Evolutionary conservation across 768 basidiomycete species (phyloP).

Genomic region (Porphyrellus cyaneotinctus): DNA sequence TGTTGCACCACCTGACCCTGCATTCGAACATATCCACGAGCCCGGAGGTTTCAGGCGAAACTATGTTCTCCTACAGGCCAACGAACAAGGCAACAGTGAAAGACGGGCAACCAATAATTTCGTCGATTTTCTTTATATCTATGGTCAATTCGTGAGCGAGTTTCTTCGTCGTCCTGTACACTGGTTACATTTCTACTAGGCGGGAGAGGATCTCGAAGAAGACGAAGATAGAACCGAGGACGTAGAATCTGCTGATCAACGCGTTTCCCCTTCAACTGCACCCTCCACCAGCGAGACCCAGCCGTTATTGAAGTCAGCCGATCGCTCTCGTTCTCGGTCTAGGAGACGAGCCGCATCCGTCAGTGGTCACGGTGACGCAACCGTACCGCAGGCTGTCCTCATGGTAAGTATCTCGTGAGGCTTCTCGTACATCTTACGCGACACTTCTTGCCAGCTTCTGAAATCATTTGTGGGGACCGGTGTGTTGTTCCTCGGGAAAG

Average conservation of each 20-base stretch:
- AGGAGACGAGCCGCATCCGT: conserved; percentile 54
- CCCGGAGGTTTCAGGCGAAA: conserved; percentile 93
- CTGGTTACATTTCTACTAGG: conserved; percentile 42
- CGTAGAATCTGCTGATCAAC: conserved; percentile 43
- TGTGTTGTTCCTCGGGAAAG: conserved; percentile 92
- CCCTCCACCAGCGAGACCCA: conserved; percentile 42
- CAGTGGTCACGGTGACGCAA: conserved; percentile 77
- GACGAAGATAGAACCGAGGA: conserved; percentile 66
- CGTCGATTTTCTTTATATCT: conserved; percentile 91
- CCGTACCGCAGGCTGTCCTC: conserved; percentile 84
- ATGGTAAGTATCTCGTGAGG: conserved; percentile 56
- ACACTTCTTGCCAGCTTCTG: conserved; percentile 54
- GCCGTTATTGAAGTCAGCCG: conserved; percentile 46
- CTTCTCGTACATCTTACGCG: not conserved
- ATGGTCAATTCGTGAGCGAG: conserved; percentile 87
- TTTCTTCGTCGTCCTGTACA: not conserved
- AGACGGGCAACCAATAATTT: conserved; percentile 74
- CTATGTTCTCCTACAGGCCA: conserved; percentile 71
- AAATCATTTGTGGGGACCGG: conserved; percentile 97
- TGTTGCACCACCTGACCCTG: conserved; percentile 56
- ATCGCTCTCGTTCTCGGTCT: conserved; percentile 47
- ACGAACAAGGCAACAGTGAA: conserved; percentile 60
- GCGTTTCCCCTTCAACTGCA: conserved; percentile 6
- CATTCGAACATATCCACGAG: conserved; percentile 89
- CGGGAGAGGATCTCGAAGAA: conserved; percentile 88